Evolutionary conservation across 2,329 filamentous ascomycete genomes (phyloP).

Genomic region (Diaporthe citri): DNA sequence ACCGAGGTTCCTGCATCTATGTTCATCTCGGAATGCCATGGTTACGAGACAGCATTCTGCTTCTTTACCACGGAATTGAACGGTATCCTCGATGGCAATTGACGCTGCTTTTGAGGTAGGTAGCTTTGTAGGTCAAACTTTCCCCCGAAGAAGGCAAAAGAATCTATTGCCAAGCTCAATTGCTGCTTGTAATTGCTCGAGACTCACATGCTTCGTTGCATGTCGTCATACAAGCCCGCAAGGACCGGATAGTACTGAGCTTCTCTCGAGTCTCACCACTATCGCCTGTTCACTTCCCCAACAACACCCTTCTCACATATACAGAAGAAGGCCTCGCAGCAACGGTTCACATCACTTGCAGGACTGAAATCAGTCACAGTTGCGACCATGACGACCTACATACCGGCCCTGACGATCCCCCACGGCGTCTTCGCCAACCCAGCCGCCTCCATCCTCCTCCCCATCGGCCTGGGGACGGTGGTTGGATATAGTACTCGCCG

Average conservation of each 20-base stretch:
- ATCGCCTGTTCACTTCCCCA: conserved; percentile 4
- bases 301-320: not conserved
- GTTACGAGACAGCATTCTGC: not conserved
- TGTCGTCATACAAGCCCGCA: conserved; percentile 28
- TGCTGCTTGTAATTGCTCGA: not conserved
- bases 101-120: not conserved
- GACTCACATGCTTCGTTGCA: conserved; percentile 5
- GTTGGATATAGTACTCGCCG: conserved; percentile 77
- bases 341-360: not conserved
- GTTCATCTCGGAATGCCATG: not conserved
- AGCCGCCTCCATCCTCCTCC: conserved; percentile 80
- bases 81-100: too few species aligned
- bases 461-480: conserved; percentile 78
- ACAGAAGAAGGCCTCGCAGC: not conserved
- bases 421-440: conserved; percentile 77
- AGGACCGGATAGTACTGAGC: not conserved
- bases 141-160: not conserved
- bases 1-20: conserved; percentile 4
- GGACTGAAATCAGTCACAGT: not conserved
- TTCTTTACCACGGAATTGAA: not conserved
- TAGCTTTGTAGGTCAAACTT: not conserved
- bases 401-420: conserved; percentile 83
- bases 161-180: conserved; percentile 3
- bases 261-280: conserved; percentile 19
- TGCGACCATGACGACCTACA: conserved; percentile 79